Conservation (phyloP, 768 basidiomycete genomes). For the Tricholoma terreum region DNA sequence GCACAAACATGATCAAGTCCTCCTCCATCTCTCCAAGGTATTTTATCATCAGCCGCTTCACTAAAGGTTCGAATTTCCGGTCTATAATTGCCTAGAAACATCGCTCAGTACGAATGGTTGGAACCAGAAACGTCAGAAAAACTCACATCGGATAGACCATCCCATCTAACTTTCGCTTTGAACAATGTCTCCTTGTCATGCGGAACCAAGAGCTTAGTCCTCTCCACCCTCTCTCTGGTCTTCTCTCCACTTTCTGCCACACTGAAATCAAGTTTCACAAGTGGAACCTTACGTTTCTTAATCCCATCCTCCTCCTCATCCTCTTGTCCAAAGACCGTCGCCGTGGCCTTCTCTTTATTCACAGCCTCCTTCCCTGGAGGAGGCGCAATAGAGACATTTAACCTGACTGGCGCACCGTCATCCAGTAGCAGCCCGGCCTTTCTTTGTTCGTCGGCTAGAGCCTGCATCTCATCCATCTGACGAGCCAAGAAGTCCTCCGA, state of each 20-base stretch:
- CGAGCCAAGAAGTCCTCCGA: slow-evolving; percentile 91
- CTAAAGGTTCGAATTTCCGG: slow-evolving; percentile 80
- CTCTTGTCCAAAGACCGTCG: slow-evolving; percentile 68
- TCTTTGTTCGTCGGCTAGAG: slow-evolving; percentile 85
- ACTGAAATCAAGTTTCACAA: slow-evolving; percentile 90
- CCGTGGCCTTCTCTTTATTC: slow-evolving; percentile 45
- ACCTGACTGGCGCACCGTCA: slow-evolving; percentile 86
- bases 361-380: slow-evolving; percentile 39
- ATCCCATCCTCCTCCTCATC: slow-evolving; percentile 87
- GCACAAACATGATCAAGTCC: slow-evolving; percentile 89
- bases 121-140: slow-evolving; percentile 4
- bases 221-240: slow-evolving; percentile 75
- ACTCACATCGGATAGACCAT: slow-evolving; percentile 82
- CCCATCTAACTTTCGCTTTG: slow-evolving; percentile 88
- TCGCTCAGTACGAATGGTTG: not conserved
- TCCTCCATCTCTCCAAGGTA: slow-evolving; percentile 92
- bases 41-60: slow-evolving; percentile 79
- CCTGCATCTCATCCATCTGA: slow-evolving; percentile 96
- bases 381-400: slow-evolving; percentile 71
- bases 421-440: slow-evolving; percentile 88
- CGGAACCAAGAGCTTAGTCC: slow-evolving; percentile 72
- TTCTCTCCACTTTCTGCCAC: slow-evolving; percentile 78
- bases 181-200: slow-evolving; percentile 75
- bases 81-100: slow-evolving; percentile 68
- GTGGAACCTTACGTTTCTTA: slow-evolving; percentile 78